phyloP scores from a whole-genome alignment of 2,329 filamentous ascomycete species.

The Microsporum ferrugineum region DNA sequence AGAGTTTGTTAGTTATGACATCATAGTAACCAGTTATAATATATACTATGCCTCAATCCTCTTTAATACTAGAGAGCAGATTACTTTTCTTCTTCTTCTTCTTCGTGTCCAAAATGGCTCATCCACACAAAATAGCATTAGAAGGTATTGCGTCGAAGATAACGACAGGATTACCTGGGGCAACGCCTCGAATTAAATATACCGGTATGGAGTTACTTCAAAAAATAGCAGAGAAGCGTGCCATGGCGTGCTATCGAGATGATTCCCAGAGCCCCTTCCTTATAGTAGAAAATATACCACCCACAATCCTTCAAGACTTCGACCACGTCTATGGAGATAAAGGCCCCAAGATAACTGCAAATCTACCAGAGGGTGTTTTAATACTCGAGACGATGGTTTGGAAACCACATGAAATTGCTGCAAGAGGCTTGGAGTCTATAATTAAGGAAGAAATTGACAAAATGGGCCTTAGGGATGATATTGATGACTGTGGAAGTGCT shows the following conservation, averaged over 20 bases:
- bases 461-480: background rate
- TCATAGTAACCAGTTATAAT: too few relatives aligned
- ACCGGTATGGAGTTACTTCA: background rate
- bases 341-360: background rate
- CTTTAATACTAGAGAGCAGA: too few relatives aligned
- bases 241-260: background rate
- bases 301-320: background rate
- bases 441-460: background rate
- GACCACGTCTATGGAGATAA: background rate
- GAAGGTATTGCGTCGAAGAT: background rate
- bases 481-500: background rate
- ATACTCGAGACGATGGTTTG: background rate
- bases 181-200: background rate
- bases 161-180: background rate
- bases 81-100: too few relatives aligned
- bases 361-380: background rate
- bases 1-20: too few relatives aligned
- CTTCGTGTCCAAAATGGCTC: background rate
- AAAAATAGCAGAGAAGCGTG: background rate
- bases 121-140: background rate
- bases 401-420: background rate
- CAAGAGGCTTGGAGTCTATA: background rate
- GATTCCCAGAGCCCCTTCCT: background rate
- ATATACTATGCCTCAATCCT: too few relatives aligned
- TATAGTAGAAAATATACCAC: background rate